phyloP scores from a whole-genome alignment of 2,329 filamentous ascomycete genomes.

The Penicillium glabrum region DNA sequence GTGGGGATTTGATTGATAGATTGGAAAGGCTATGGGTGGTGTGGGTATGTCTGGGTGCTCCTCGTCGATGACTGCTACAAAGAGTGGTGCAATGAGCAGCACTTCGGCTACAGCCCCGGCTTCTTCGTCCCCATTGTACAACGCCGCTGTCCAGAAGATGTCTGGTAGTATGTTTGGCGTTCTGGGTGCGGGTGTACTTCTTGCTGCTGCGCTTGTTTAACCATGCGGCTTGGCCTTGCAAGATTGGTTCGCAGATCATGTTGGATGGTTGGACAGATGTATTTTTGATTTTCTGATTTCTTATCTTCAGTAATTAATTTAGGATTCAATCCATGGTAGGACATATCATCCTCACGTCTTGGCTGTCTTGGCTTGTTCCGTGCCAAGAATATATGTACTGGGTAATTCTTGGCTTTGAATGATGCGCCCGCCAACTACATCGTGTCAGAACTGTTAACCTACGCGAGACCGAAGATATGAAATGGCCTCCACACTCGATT shows the following conservation, averaged over 20 bases:
- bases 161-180: neutral
- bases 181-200: neutral
- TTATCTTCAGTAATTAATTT: neutral
- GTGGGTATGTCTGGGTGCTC: neutral
- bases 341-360: neutral
- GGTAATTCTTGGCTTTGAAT: neutral
- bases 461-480: neutral
- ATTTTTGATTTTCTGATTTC: no score
- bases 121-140: constrained; percentile 7
- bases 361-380: neutral
- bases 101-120: neutral
- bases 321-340: neutral
- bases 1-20: neutral
- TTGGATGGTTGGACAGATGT: neutral
- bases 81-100: neutral
- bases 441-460: neutral
- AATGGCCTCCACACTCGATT: neutral
- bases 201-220: neutral
- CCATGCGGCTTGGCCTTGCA: neutral
- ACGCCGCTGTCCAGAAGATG: neutral
- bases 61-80: neutral
- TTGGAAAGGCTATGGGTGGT: neutral
- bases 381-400: neutral
- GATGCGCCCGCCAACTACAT: neutral
- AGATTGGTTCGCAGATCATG: neutral